These are phyloP conservation scores for Lentinus tigrinus DNA, from an alignment of 768 basidiomycete species.

Conservation along the genomic window DNA sequence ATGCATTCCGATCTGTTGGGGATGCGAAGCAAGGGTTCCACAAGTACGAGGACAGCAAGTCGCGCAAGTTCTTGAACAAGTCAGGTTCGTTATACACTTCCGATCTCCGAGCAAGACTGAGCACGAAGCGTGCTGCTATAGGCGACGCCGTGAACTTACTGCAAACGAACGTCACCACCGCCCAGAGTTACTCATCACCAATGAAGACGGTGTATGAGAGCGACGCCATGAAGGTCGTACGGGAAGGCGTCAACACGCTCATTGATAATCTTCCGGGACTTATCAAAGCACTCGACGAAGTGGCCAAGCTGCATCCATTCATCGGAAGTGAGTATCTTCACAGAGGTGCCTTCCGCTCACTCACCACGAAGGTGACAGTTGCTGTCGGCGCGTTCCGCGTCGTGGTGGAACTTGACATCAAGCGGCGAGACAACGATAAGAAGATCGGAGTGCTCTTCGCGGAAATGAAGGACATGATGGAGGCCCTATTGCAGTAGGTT, in stretches of 20 bases:
- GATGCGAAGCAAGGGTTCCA: neutral
- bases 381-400: slow-evolving; percentile 50
- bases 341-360: neutral
- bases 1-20: neutral
- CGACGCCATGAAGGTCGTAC: slow-evolving; percentile 13
- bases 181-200: neutral
- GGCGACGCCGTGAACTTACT: neutral
- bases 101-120: too few species aligned
- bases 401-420: slow-evolving; percentile 47
- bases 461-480: slow-evolving; percentile 54
- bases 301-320: slow-evolving; percentile 26
- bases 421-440: slow-evolving; percentile 50
- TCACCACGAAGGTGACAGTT: slow-evolving; percentile 26
- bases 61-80: neutral
- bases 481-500: slow-evolving; percentile 44
- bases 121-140: too few species aligned
- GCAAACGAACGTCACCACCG: neutral
- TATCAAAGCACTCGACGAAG: slow-evolving; percentile 23
- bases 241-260: slow-evolving; percentile 19
- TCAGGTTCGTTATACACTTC: slow-evolving; percentile 2
- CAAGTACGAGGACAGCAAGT: neutral
- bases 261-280: slow-evolving; percentile 20
- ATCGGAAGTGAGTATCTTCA: slow-evolving; percentile 16
- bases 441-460: slow-evolving; percentile 46
- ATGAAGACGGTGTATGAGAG: slow-evolving; percentile 10